Evolutionary conservation across 2,329 filamentous ascomycete species (phyloP).

Genomic region (Xylariaceae sp.): DNA sequence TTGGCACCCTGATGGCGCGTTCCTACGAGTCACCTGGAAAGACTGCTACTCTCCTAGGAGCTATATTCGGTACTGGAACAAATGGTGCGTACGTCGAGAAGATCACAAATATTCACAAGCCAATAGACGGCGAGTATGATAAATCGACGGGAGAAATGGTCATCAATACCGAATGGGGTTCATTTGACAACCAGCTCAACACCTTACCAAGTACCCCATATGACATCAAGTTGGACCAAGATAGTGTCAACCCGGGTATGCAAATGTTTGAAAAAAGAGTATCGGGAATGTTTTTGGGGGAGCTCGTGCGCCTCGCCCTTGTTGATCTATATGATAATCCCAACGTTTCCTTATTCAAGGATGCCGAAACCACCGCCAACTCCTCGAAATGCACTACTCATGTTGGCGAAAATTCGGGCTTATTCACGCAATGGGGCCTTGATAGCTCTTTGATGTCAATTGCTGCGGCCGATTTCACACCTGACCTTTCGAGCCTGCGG

Average conservation of each 20-base stretch:
- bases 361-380: constrained; percentile 68
- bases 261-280: constrained; percentile 99
- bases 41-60: constrained; percentile 81
- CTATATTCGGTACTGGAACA: constrained; percentile 95
- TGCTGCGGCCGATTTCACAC: constrained; percentile 73
- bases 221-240: constrained; percentile 71
- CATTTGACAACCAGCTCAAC: constrained; percentile 89
- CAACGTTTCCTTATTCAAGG: constrained; percentile 67
- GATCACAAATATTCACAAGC: constrained; percentile 77
- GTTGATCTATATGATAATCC: constrained; percentile 67
- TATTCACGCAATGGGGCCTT: constrained; percentile 81
- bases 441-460: constrained; percentile 88
- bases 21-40: constrained; percentile 91
- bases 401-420: constrained; percentile 59
- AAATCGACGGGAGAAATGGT: constrained; percentile 87
- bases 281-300: constrained; percentile 96
- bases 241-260: constrained; percentile 84
- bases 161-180: constrained; percentile 97
- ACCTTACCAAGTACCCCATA: constrained; percentile 83
- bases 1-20: constrained; percentile 94
- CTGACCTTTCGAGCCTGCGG: constrained; percentile 67
- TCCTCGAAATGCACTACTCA: constrained; percentile 65
- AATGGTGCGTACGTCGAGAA: constrained; percentile 98
- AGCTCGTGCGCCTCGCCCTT: constrained; percentile 78
- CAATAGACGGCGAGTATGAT: constrained; percentile 67